Base-by-base conservation (phyloP, 345 rosid genomes). In the Microcos paniculata region DNA sequence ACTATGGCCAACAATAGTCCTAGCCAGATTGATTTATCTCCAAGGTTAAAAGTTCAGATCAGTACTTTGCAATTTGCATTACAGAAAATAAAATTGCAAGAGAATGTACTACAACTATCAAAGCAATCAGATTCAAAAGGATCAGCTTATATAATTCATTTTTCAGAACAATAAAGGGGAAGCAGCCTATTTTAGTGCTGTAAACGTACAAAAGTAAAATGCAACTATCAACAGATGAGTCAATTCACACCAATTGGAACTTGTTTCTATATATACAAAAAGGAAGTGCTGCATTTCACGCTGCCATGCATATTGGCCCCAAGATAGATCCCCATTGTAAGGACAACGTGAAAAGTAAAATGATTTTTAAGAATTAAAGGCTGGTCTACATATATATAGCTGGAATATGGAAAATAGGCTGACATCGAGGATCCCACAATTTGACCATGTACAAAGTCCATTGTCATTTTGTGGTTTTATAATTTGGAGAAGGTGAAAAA, bases 341-440 rank as follows among this genome's bases (percentile, higher is more conserved):
- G 57, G 72, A 46, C 15, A 3, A 26, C 12, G 46, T 23, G 43
- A 68, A 48, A 45, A 28, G 56, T 46, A 28, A 16, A 26, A 48
- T 48, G 35, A 5, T 5, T 43, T 43, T 66, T 23, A 66, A 43
- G 58, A 69, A 26, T 42, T n/a, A 11, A 26, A 64, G 49, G 53
- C 52, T 48, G 72, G 16, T 68, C 70, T 42, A n/a, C n/a, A n/a
- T n/a, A n/a, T n/a, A n/a, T 35, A 35, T 35, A 40, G 12, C 70
- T 40, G 18, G 18, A 21, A 21, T 64, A 8, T 48, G 43, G 6
- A 35, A 48, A 40, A 68, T 33, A 42, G 19, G 51, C 72, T 26
- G 72, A 68, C 57, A 68, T 26, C 28, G 58, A 68, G 30, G 76
- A 46, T 73, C 52, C 45, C 57, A 73, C 28, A 30, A 58, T 19